Evolutionary conservation across 2,329 filamentous ascomycete genomes (phyloP).

Genomic region (Claviceps paspali): DNA sequence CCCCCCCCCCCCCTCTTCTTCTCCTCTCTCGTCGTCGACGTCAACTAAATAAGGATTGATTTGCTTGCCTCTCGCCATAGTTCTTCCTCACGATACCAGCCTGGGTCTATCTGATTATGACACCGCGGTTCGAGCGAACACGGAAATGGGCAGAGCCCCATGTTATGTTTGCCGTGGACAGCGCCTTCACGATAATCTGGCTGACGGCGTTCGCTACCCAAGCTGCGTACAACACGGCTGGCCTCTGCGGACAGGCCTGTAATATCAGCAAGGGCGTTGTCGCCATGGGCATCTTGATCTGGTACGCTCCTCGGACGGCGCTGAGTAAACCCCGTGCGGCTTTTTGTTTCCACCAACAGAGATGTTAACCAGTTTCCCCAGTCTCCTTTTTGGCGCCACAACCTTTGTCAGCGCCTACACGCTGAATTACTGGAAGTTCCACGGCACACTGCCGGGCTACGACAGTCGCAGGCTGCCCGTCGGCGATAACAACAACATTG

Average conservation of each 20-base stretch:
- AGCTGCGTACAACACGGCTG: conserved; percentile 45
- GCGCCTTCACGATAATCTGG: conserved; percentile 45
- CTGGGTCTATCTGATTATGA: conserved; percentile 50
- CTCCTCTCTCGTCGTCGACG: no score
- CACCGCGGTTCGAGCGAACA: conserved; percentile 47
- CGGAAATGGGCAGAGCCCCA: conserved; percentile 46
- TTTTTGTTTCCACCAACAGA: no score
- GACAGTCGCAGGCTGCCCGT: conserved; percentile 30
- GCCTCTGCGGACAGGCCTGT: conserved; percentile 40
- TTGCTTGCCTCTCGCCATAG: conserved; percentile 24
- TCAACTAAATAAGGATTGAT: no score
- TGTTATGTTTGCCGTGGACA: conserved; percentile 43
- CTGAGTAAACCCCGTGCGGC: no score
- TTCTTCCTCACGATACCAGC: conserved; percentile 50
- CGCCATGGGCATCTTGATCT: conserved; percentile 45
- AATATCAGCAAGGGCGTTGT: conserved; percentile 48
- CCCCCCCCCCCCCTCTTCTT: background rate
- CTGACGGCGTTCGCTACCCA: conserved; percentile 51
- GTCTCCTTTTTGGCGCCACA: conserved; percentile 38
- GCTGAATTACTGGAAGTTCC: conserved; percentile 44
- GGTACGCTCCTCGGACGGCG: no score
- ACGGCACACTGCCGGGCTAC: conserved; percentile 47
- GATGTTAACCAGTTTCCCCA: no score
- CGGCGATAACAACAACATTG: conserved; percentile 36
- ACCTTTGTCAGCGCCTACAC: conserved; percentile 44